Conservation (phyloP, 1,284 basidiomycete species). For the Sutorius eximius region DNA sequence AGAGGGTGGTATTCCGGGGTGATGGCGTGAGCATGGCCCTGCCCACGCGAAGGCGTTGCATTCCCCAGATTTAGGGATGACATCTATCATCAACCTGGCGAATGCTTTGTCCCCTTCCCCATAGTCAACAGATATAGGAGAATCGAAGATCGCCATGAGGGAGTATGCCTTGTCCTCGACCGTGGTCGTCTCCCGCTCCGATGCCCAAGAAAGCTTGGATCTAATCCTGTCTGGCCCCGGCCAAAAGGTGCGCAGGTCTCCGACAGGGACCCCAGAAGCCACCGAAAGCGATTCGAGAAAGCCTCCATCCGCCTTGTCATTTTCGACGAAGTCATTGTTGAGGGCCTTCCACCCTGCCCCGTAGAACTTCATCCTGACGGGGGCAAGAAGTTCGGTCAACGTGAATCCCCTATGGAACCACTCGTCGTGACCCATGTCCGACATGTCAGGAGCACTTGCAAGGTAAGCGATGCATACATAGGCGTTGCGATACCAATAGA, state of each 20-base stretch:
- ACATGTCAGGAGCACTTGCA: background rate
- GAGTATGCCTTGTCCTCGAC: slow-evolving; percentile 18
- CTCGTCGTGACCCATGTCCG: slow-evolving; percentile 2
- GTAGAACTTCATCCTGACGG: slow-evolving; percentile 19
- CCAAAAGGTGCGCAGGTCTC: slow-evolving; percentile 16
- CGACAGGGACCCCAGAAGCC: slow-evolving; percentile 7
- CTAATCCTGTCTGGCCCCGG: slow-evolving; percentile 14
- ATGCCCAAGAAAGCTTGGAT: slow-evolving; percentile 10
- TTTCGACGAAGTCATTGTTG: slow-evolving; percentile 13
- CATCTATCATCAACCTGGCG: slow-evolving; percentile 12
- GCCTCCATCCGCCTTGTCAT: slow-evolving; percentile 16
- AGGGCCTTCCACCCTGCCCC: slow-evolving; percentile 13
- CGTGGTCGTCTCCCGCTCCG: slow-evolving; percentile 1
- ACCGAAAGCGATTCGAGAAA: slow-evolving; percentile 7
- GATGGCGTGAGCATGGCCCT: slow-evolving; percentile 8
- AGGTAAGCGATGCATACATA: slow-evolving; percentile 22
- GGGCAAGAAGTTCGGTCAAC: slow-evolving; percentile 15
- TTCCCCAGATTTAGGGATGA: slow-evolving; percentile 12
- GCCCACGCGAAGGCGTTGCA: slow-evolving; percentile 26
- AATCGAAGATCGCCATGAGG: slow-evolving; percentile 16
- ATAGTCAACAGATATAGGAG: slow-evolving; percentile 7
- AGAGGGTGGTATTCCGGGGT: slow-evolving; percentile 18
- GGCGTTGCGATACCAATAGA: slow-evolving; percentile 25
- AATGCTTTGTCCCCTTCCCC: slow-evolving; percentile 19
- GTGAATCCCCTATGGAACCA: slow-evolving; percentile 18